phyloP scores from a whole-genome alignment of 2,329 filamentous ascomycete species.

The Fusarium xyrophilum region DNA sequence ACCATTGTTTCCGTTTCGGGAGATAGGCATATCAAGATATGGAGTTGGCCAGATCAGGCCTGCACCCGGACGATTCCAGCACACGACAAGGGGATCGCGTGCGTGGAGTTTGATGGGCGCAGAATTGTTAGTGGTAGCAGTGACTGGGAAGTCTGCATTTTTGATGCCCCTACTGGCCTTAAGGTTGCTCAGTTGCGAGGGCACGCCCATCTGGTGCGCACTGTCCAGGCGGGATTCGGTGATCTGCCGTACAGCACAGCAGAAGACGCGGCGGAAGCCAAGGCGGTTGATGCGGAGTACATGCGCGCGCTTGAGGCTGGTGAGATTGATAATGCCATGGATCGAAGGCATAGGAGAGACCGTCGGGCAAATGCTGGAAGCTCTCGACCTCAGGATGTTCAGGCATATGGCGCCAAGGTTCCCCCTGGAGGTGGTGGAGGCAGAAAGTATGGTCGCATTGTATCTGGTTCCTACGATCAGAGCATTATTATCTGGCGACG shows the following conservation, averaged over 20 bases:
- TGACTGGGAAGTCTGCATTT: constrained; percentile 95
- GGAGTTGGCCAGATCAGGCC: constrained; percentile 83
- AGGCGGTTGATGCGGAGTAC: constrained; percentile 75
- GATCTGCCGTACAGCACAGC: constrained; percentile 82
- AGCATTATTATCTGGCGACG: constrained; percentile 94
- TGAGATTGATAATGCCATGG: constrained; percentile 49
- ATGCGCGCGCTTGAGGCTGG: constrained; percentile 65
- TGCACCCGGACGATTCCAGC: constrained; percentile 82
- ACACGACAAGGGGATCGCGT: constrained; percentile 94
- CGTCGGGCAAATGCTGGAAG: constrained; percentile 73
- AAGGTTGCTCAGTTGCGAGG: constrained; percentile 88
- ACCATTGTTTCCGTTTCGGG: constrained; percentile 95
- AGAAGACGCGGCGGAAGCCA: constrained; percentile 76
- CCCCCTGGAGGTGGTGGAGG: constrained; percentile 92
- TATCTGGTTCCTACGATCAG: constrained; percentile 96
- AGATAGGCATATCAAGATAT: constrained; percentile 91
- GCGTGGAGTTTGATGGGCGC: constrained; percentile 93
- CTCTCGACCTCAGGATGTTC: constrained; percentile 75
- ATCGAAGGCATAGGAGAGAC: constrained; percentile 45
- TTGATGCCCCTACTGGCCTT: constrained; percentile 82
- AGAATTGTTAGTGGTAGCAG: constrained; percentile 96
- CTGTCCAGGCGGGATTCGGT: constrained; percentile 92
- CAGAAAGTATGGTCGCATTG: constrained; percentile 88
- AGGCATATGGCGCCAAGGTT: constrained; percentile 82
- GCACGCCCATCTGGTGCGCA: constrained; percentile 86